Evolutionary conservation across 257 asterid species (phyloP).

Genomic region (Rauvolfia tetraphylla): DNA sequence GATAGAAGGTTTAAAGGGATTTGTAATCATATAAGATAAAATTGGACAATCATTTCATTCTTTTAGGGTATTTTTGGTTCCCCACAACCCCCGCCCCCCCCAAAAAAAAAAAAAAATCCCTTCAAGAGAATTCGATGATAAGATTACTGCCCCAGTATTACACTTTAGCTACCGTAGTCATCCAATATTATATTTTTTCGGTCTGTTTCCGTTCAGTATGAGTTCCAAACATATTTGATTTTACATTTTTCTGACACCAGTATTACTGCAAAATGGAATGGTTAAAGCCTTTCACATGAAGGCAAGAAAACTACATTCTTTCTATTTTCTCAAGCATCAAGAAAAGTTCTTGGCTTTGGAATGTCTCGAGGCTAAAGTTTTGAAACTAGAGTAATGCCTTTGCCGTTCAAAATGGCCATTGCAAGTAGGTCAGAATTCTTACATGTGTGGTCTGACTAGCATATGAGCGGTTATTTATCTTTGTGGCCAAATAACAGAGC

Average conservation of each 20-base stretch:
- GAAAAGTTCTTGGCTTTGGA: background rate
- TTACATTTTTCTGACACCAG: background rate
- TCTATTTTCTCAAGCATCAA: background rate
- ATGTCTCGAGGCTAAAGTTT: background rate
- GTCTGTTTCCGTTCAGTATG: background rate
- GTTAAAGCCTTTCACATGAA: background rate
- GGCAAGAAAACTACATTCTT: background rate
- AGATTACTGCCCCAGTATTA: background rate
- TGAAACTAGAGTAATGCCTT: background rate
- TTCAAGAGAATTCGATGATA: background rate
- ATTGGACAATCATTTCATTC: background rate
- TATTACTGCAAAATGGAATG: background rate
- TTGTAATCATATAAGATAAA: background rate
- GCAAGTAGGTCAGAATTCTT: background rate
- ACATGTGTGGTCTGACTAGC: background rate
- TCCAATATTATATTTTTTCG: background rate
- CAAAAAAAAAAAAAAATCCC: background rate
- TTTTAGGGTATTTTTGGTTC: background rate
- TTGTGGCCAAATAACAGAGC: background rate
- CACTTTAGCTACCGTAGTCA: background rate
- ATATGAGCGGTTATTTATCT: background rate
- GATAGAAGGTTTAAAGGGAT: background rate
- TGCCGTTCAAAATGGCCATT: background rate
- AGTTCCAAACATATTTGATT: background rate
- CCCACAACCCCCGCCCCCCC: too few species aligned